Evolutionary conservation across 768 basidiomycete species (phyloP).

Genomic region (Mrakia frigida): DNA sequence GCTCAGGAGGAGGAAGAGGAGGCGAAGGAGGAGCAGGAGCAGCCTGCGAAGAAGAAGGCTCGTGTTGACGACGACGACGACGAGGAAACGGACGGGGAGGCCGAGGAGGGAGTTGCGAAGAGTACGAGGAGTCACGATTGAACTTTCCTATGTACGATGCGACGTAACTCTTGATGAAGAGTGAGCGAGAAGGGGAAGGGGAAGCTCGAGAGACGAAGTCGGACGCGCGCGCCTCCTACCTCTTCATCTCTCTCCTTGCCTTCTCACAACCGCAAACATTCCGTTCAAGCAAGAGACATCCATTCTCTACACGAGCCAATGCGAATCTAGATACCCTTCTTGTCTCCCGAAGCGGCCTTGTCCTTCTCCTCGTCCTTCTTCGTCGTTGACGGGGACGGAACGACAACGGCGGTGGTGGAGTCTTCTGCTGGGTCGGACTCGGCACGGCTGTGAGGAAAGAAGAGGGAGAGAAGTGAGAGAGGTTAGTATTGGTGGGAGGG

Average conservation of each 20-base stretch:
- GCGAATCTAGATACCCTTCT: slow-evolving; percentile 2
- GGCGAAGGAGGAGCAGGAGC: background rate
- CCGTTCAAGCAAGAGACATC: background rate
- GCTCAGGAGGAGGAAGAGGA: background rate
- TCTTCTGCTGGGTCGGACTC: background rate
- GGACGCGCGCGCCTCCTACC: background rate
- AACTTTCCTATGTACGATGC: too few relatives aligned
- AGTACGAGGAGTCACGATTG: background rate
- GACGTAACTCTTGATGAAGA: too few relatives aligned
- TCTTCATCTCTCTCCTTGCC: background rate
- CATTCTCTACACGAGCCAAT: background rate
- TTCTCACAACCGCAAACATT: too few relatives aligned
- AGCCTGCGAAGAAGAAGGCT: background rate
- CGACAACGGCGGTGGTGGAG: background rate
- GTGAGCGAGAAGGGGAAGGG: too few relatives aligned
- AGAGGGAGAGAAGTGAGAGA: background rate
- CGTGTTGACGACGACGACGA: background rate
- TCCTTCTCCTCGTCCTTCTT: background rate
- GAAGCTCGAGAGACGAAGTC: too few relatives aligned
- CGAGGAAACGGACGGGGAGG: background rate
- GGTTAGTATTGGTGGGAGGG: background rate
- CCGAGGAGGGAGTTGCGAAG: background rate
- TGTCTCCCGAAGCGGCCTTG: background rate
- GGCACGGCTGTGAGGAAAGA: background rate
- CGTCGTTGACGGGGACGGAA: background rate